Percentiles rank a stretch among this genome's conserved stretches.
Evolutionary conservation across 2,329 filamentous ascomycete species (phyloP).

Genomic region (Periconia sp.): DNA sequence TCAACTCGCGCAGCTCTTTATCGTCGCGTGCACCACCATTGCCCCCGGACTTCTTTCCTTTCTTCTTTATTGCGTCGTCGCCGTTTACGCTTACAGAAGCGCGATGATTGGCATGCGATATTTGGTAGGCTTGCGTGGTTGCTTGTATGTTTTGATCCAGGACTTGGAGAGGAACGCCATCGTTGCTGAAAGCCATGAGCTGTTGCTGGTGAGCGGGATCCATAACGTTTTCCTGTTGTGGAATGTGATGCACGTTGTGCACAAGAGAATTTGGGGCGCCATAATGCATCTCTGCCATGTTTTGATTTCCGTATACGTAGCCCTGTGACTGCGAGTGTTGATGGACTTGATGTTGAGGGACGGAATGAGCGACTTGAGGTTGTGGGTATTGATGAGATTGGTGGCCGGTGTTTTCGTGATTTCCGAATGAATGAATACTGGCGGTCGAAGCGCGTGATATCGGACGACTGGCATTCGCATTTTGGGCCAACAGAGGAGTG

Average conservation of each 20-base stretch:
- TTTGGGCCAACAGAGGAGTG: background rate
- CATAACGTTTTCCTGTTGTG: slow-evolving; percentile 37
- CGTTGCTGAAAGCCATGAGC: slow-evolving; percentile 28
- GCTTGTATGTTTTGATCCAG: slow-evolving; percentile 24
- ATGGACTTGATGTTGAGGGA: slow-evolving; percentile 19
- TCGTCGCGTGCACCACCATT: slow-evolving; percentile 78
- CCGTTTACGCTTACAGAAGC: background rate
- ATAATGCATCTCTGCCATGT: background rate
- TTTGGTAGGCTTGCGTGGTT: slow-evolving; percentile 6
- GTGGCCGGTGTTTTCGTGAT: slow-evolving; percentile 26
- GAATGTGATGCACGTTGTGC: slow-evolving; percentile 40
- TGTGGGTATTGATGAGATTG: slow-evolving; percentile 20
- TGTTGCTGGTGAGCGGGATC: slow-evolving; percentile 40
- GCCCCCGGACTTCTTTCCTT: slow-evolving; percentile 59
- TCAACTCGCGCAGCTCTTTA: slow-evolving; percentile 75
- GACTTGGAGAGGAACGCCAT: slow-evolving; percentile 24
- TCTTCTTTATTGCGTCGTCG: slow-evolving; percentile 41
- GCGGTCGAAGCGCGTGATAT: slow-evolving; percentile 53
- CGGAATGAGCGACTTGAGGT: slow-evolving; percentile 14
- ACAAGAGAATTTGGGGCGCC: slow-evolving; percentile 32
- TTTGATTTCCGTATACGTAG: background rate
- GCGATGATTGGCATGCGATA: background rate
- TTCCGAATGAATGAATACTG: slow-evolving; percentile 47
- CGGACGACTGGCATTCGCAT: slow-evolving; percentile 39
- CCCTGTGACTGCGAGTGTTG: slow-evolving; percentile 15